phyloP scores from a whole-genome alignment of 805 yeast species.

The Cyberlindnera maritima region DNA sequence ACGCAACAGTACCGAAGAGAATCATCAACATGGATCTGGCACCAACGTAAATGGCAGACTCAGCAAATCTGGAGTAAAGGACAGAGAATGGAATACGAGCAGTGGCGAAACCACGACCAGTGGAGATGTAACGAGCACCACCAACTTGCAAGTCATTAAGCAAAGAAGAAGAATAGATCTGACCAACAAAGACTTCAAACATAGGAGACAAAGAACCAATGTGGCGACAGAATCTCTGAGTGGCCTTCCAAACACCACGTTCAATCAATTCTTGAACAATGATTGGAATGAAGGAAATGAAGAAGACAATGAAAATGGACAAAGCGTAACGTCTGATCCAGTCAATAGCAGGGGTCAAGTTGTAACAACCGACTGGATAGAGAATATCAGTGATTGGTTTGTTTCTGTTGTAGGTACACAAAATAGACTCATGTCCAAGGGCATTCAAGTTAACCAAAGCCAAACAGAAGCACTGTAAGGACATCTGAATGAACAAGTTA shows the following conservation, averaged over 20 bases:
- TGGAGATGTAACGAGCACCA: slow-evolving; percentile 84
- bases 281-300: slow-evolving; percentile 76
- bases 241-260: slow-evolving; percentile 76
- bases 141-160: slow-evolving; percentile 73
- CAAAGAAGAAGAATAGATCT: slow-evolving; percentile 70
- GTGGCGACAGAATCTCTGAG: slow-evolving; percentile 67
- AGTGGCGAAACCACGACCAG: slow-evolving; percentile 86
- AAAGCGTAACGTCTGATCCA: slow-evolving; percentile 81
- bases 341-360: slow-evolving; percentile 68
- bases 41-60: slow-evolving; percentile 81
- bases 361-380: slow-evolving; percentile 71
- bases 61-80: slow-evolving; percentile 74
- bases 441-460: slow-evolving; percentile 69
- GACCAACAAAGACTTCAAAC: slow-evolving; percentile 82
- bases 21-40: slow-evolving; percentile 73
- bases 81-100: slow-evolving; percentile 75
- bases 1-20: slow-evolving; percentile 68
- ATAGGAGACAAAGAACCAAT: slow-evolving; percentile 70
- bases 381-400: slow-evolving; percentile 65
- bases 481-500: slow-evolving; percentile 72
- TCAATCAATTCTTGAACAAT: slow-evolving; percentile 78
- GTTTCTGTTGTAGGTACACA: slow-evolving; percentile 65
- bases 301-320: slow-evolving; percentile 79
- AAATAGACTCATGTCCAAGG: slow-evolving; percentile 67
- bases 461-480: slow-evolving; percentile 69